A percentile compares a stretch with the other conserved stretches of the same genome.
Conservation (phyloP, 305 asterid genomes). For the Fraxinus platypoda region DNA sequence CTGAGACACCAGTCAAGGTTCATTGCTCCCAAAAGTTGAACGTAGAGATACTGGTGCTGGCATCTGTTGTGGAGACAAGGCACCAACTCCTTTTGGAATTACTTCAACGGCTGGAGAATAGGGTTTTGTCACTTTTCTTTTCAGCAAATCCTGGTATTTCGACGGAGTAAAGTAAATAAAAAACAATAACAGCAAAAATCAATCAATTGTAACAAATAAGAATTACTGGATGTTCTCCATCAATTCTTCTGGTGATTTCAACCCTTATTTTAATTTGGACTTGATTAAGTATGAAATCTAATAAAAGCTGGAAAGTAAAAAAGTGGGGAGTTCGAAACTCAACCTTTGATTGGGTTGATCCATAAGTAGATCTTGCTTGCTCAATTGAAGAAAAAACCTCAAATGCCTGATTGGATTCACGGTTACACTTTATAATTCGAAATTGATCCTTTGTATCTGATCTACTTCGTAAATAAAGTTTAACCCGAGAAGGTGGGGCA, state of each 20-base stretch:
- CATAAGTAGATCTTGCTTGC: constrained; percentile 76
- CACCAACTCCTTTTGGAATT: constrained; percentile 46
- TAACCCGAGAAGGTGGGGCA: constrained; percentile 80
- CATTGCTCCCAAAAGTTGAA: constrained; percentile 71
- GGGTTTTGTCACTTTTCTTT: constrained; percentile 78
- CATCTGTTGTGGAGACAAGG: constrained; percentile 72
- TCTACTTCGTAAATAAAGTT: constrained; percentile 63
- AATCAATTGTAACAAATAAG: background rate
- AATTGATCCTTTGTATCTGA: constrained; percentile 79
- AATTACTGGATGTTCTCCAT: background rate
- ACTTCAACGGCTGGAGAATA: constrained; percentile 63
- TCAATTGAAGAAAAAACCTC: constrained; percentile 82
- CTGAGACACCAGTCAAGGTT: constrained; percentile 37
- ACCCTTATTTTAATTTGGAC: background rate
- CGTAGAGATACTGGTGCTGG: constrained; percentile 56
- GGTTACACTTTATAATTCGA: constrained; percentile 74
- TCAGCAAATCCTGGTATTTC: constrained; percentile 57
- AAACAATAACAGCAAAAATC: background rate
- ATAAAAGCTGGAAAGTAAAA: constrained; percentile 14
- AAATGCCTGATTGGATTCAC: constrained; percentile 74
- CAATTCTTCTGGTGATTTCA: background rate
- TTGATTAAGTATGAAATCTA: constrained; percentile 14
- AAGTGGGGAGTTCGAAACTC: constrained; percentile 22
- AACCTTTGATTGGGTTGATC: constrained; percentile 66
- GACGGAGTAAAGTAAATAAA: background rate